Conservation (phyloP, 345 rosid species). For the Eucalyptus pauciflora region DNA sequence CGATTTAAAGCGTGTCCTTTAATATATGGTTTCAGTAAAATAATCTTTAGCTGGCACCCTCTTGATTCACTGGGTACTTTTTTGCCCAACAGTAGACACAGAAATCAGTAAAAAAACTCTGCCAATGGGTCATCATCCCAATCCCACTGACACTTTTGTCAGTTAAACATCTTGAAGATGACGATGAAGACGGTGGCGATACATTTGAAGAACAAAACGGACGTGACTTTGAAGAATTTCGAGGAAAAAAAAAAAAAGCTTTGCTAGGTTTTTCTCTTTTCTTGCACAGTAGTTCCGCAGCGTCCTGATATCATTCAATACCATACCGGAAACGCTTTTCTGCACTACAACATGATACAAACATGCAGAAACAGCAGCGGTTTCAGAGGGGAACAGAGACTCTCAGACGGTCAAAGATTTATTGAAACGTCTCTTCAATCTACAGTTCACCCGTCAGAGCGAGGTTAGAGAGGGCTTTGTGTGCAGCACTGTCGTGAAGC, state of each 20-base stretch:
- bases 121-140: neutral
- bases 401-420: conserved; percentile 23
- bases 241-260: neutral
- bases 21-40: neutral
- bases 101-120: neutral
- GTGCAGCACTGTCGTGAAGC: conserved; percentile 13
- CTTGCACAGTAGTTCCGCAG: neutral
- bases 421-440: conserved; percentile 44
- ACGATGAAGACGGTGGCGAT: neutral
- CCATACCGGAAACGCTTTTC: neutral
- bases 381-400: neutral
- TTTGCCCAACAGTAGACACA: neutral
- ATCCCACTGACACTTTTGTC: neutral
- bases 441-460: conserved; percentile 30
- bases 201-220: neutral
- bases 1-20: neutral
- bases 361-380: neutral
- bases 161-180: neutral
- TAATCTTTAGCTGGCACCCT: neutral
- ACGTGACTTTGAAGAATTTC: neutral
- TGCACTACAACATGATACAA: neutral
- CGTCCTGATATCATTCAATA: neutral
- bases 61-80: neutral
- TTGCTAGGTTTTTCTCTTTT: neutral
- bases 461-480: neutral